Base-by-base conservation (phyloP, 192 early-diverging fungal genomes). In the Gaertneriomyces sp. region DNA sequence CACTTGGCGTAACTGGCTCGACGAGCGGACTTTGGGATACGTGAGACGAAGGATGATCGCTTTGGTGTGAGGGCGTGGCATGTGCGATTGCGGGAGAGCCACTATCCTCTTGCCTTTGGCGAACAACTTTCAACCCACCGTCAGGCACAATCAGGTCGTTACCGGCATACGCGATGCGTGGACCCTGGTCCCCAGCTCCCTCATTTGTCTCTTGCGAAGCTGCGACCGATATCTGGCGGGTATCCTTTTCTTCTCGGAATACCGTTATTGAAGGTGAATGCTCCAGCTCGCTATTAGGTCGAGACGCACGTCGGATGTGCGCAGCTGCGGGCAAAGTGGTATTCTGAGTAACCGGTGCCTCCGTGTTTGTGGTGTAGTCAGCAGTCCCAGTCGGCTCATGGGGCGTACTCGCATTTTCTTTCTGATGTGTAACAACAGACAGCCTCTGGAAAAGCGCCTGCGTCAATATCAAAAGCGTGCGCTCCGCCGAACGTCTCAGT, bases 401-500 rank as follows among this genome's bases (percentile, higher is more conserved):
- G 0, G 25, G 25, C 25, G 25, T 2, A 33, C 49, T 51, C 49
- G 49, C 49, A 51, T 20, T 6, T 17, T 20, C 33, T 39, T 56
- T 38, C 14, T 56, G 54, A 8, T 5, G 33, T 56, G 4, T 16
- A 39, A n/a, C 59, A 11, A 47, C 4, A 47, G n/a, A 14, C 53
- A 38, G 47, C 49, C 89, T 84, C 62, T 90, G 85, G 79, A 93
- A 93, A 59, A 91, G 82, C 16, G 80, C 73, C 69, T 88, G 81
- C 12, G 88, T 82, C 59, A 93, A 83, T 10, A 85, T 78, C 40
- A 87, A 74, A 67, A 93, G 85, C 42, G 89, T 91, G 59, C 93
- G 85, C 60, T 92, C 90, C 38, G 91, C 90, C 6, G 89, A 81
- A 71, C 82, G 71, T 62, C 89, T 72, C 9, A 92, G 63, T 72